Evolutionary conservation across 768 basidiomycete genomes (phyloP), one percentile per base, ranked within the genome.

Genomic region (Ramaria sp.): DNA sequence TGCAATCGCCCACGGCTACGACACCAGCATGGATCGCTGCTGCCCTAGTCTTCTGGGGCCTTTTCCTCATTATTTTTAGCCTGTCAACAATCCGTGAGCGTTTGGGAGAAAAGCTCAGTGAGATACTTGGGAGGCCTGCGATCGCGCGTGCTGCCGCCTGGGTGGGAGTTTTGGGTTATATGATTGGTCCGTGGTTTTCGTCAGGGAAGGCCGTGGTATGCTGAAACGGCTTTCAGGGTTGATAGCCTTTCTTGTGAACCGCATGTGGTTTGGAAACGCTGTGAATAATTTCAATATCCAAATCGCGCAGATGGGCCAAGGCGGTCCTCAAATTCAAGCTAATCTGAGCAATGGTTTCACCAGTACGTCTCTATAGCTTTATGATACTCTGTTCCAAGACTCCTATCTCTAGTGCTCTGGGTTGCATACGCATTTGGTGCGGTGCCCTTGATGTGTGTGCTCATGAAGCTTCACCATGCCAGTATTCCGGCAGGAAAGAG

Each of bases 181-280:
- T 88, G 63, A 76, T 85, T 46, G 87, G 87, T 82, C 59, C 33
- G 73, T 65, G 33, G 43, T 22, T 42, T n/a, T 38, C 11, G 7
- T 47, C 17, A 46, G 34, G 15, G 60, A 34, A 39, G 57, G 51
- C 42, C 11, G 7, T n/a, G n/a, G 17, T 19, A 37, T 37, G 13
- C 13, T 13, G 17, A 43, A 43, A n/a, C 9, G 2, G 7, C 7
- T 19, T 45, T 15, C 54, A 88, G 87, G 86, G 13, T 67, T 87
- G 58, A 81, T 80, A 2, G 73, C 84, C 9, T 86, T 86, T 71
- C 73, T 88, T 19, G 75, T 90, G 58, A 70, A 86, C 53, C 80
- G 85, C 59, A 86, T 91, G 79, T 88, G 83, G 80, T 88, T 88
- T 60, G 86, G 83, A 19, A 88, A 89, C 68, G 81, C 86, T 1